phyloP scores from a whole-genome alignment of 202 grass and related monocot species.

The Zoysia matrella region DNA sequence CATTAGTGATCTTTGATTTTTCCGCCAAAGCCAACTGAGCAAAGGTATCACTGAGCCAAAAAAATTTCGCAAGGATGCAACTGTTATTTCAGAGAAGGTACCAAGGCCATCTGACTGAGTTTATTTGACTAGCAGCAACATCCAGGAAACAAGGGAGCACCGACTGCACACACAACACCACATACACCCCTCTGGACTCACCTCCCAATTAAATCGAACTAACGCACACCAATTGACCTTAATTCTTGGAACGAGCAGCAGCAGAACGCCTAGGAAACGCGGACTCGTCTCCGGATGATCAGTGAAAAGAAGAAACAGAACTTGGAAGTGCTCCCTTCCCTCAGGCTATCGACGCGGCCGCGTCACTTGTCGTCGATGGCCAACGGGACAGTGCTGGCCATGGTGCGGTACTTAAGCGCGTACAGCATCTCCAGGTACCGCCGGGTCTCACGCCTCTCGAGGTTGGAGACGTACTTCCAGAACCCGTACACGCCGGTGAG shows the following conservation, averaged over 20 bases:
- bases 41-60: neutral
- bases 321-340: neutral
- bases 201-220: slow-evolving; percentile 36
- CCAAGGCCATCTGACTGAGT: slow-evolving; percentile 1
- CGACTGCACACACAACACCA: slow-evolving; percentile 37
- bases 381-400: slow-evolving; percentile 91
- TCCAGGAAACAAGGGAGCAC: slow-evolving; percentile 44
- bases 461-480: slow-evolving; percentile 99
- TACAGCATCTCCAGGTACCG: slow-evolving; percentile 99
- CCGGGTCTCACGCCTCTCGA: slow-evolving; percentile 89
- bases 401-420: slow-evolving; percentile 92
- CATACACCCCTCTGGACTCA: slow-evolving; percentile 9
- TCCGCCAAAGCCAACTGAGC: neutral
- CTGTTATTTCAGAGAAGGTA: slow-evolving; percentile 36
- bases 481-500: slow-evolving; percentile 72
- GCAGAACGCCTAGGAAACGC: slow-evolving; percentile 34
- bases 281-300: slow-evolving; percentile 45
- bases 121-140: slow-evolving; percentile 51
- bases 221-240: slow-evolving; percentile 35
- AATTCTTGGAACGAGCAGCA: slow-evolving; percentile 24
- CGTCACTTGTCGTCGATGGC: slow-evolving; percentile 70
- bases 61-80: neutral
- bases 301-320: slow-evolving; percentile 36
- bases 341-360: neutral
- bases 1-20: too few species aligned